Evolutionary conservation across 2,329 filamentous ascomycete genomes (phyloP).

Genomic region (Aureobasidium sp.): DNA sequence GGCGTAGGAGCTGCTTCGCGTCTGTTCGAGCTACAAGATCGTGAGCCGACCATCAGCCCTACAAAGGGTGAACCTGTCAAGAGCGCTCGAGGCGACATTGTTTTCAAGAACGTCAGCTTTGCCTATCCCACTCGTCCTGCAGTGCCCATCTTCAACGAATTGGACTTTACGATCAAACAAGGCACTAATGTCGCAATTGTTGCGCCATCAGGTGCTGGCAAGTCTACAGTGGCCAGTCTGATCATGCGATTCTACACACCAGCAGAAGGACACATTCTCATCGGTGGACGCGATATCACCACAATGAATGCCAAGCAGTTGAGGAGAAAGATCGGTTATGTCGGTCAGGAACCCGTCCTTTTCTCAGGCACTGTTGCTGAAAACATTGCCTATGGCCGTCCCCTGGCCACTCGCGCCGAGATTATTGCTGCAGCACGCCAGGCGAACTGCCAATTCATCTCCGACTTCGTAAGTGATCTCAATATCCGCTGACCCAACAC

Average conservation of each 20-base stretch:
- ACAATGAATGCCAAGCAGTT: constrained; percentile 90
- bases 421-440: constrained; percentile 81
- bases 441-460: constrained; percentile 94
- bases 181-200: constrained; percentile 95
- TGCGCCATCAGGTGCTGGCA: constrained; percentile 90
- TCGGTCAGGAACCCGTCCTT: constrained; percentile 90
- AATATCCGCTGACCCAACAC: background rate
- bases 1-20: constrained; percentile 94
- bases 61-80: constrained; percentile 73
- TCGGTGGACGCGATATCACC: constrained; percentile 76
- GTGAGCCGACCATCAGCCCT: constrained; percentile 75
- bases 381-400: constrained; percentile 87
- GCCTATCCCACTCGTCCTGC: constrained; percentile 90
- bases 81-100: constrained; percentile 82
- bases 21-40: constrained; percentile 91
- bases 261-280: constrained; percentile 66
- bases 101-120: constrained; percentile 78
- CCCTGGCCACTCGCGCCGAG: constrained; percentile 67
- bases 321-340: constrained; percentile 85
- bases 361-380: constrained; percentile 80
- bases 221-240: constrained; percentile 90
- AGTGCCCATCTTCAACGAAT: constrained; percentile 79
- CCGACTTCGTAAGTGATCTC: constrained; percentile 64
- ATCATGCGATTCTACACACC: constrained; percentile 87
- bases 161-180: constrained; percentile 85